These are phyloP conservation scores for Capsicum rhomboideum DNA, from an alignment of 257 asterid species.

Conservation along the genomic window DNA sequence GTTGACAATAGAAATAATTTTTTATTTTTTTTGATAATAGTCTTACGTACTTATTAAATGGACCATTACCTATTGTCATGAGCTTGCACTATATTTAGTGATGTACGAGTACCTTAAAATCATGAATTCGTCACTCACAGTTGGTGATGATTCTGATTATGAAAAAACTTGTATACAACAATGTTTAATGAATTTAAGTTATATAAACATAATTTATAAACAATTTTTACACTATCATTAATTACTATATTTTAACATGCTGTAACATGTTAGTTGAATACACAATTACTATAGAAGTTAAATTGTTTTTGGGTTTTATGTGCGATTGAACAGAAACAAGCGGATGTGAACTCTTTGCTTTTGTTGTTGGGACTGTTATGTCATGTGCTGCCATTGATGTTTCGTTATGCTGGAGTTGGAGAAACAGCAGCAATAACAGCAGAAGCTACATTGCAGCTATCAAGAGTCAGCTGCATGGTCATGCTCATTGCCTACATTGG, in stretches of 20 bases:
- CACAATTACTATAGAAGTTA: too few species aligned
- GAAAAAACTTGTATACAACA: too few species aligned
- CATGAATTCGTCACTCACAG: neutral
- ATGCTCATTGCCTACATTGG: conserved; percentile 76
- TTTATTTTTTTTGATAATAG: too few species aligned
- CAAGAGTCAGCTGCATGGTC: conserved; percentile 63
- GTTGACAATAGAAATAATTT: too few species aligned
- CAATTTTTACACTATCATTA: too few species aligned
- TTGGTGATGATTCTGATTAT: neutral
- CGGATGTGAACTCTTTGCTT: conserved; percentile 66
- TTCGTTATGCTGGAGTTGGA: conserved; percentile 31
- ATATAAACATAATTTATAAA: too few species aligned
- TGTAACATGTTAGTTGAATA: too few species aligned
- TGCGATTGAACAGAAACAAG: conserved; percentile 51
- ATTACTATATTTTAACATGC: neutral
- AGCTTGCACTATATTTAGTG: too few species aligned
- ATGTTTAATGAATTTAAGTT: too few species aligned
- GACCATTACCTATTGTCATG: too few species aligned
- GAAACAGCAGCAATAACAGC: conserved; percentile 18
- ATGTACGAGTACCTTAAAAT: neutral
- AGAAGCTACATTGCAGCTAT: conserved; percentile 32
- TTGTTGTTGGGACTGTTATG: conserved; percentile 68
- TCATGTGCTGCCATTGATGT: conserved; percentile 59
- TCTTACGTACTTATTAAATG: too few species aligned
- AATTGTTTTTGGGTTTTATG: neutral